These are phyloP conservation scores for Elaeagnus macrophylla DNA, from an alignment of 306 rosid species.

Conservation along the genomic window DNA sequence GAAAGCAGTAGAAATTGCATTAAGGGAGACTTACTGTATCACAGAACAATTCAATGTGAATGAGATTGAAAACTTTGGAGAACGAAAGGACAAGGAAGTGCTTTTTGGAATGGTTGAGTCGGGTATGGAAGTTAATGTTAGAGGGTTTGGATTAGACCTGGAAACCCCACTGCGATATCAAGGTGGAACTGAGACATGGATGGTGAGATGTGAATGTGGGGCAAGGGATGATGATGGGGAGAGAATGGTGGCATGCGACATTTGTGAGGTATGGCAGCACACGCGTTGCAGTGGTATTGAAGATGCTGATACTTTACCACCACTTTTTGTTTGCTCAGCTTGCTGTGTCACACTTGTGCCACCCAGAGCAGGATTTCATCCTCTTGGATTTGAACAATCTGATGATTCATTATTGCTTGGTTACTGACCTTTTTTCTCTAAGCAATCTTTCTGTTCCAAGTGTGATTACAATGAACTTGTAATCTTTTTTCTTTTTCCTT, in stretches of 20 bases:
- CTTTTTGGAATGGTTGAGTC: slow-evolving; percentile 55
- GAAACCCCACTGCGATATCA: slow-evolving; percentile 45
- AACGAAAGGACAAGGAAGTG: slow-evolving; percentile 40
- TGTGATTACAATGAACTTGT: too few relatives aligned
- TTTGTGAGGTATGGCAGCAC: slow-evolving; percentile 88
- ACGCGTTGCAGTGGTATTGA: slow-evolving; percentile 64
- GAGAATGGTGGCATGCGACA: slow-evolving; percentile 83
- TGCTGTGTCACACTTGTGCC: slow-evolving; percentile 52
- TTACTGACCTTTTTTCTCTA: too few relatives aligned
- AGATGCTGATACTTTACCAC: slow-evolving; percentile 57
- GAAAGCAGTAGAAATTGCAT: slow-evolving; percentile 49
- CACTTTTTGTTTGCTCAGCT: slow-evolving; percentile 56
- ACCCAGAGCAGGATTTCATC: slow-evolving; percentile 5
- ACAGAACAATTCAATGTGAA: slow-evolving; percentile 42
- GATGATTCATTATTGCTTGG: too few relatives aligned
- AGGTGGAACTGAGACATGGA: slow-evolving; percentile 65
- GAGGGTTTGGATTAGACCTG: slow-evolving; percentile 45
- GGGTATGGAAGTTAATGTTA: slow-evolving; percentile 47
- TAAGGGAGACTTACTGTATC: slow-evolving; percentile 73
- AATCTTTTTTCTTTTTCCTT: too few relatives aligned
- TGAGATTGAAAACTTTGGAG: slow-evolving; percentile 50
- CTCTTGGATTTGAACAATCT: too few relatives aligned
- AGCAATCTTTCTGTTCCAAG: too few relatives aligned
- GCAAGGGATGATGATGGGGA: slow-evolving; percentile 87
- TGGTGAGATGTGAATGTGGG: slow-evolving; percentile 76